Evolutionary conservation across 495 filamentous ascomycete genomes (phyloP).

Genomic region (Aspergillus sparsus): DNA sequence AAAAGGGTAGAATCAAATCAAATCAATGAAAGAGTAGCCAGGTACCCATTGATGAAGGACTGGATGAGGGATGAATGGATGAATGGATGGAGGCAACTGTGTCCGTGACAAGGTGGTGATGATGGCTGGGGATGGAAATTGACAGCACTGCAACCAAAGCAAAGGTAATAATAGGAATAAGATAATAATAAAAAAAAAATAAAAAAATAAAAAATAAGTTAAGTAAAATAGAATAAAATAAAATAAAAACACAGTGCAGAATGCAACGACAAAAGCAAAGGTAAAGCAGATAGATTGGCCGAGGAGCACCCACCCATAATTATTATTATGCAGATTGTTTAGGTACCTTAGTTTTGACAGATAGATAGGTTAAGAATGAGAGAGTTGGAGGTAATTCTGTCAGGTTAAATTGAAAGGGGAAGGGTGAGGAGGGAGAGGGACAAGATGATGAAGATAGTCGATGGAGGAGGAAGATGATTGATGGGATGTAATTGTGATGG

Average conservation of each 20-base stretch:
- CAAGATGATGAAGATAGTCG: constrained; percentile 6
- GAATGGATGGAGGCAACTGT: constrained; percentile 1
- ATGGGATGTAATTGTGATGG: constrained; percentile 5
- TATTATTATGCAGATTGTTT: background rate
- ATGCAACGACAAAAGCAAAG: too few relatives aligned
- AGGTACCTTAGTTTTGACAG: too few relatives aligned
- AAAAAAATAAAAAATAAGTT: too few relatives aligned
- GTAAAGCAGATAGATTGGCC: background rate
- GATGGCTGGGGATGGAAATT: background rate
- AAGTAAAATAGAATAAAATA: background rate
- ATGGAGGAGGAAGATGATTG: constrained; percentile 10
- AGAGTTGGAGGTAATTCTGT: constrained; percentile 15
- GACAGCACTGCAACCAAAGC: too few relatives aligned
- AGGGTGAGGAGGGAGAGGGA: constrained; percentile 5
- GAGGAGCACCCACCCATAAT: constrained; percentile 34
- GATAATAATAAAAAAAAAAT: too few relatives aligned
- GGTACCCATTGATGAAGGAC: background rate
- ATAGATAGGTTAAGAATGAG: constrained; percentile 8
- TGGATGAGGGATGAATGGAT: background rate
- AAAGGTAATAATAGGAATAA: too few relatives aligned
- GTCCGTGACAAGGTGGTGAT: background rate
- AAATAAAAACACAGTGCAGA: background rate
- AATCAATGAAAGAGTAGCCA: background rate
- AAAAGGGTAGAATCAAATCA: background rate
- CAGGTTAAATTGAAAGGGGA: constrained; percentile 2